Evolutionary conservation across 129 eudicot species (phyloP).

Genomic region (Oenanthe sinensis): DNA sequence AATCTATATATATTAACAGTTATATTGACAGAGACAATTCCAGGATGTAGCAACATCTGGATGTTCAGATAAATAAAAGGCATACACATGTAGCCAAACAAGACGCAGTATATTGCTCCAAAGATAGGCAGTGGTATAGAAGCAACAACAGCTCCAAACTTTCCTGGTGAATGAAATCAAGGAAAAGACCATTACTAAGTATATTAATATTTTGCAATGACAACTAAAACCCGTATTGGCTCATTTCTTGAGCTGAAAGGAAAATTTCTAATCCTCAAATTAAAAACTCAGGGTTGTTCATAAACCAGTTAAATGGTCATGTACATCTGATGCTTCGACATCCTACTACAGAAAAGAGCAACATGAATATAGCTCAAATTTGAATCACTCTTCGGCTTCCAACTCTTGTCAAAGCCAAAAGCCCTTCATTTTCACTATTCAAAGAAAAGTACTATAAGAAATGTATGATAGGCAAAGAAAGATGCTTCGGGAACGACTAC

Average conservation of each 20-base stretch:
- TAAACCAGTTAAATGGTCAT: neutral
- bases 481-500: neutral
- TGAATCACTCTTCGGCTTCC: conserved; percentile 96
- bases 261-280: neutral
- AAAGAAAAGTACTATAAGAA: neutral
- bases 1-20: too few relatives aligned
- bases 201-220: neutral
- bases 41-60: neutral
- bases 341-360: conserved; percentile 80
- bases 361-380: conserved; percentile 79
- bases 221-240: neutral
- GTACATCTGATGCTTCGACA: neutral
- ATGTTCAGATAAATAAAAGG: neutral
- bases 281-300: neutral
- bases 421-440: conserved; percentile 80
- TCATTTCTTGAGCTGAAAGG: neutral
- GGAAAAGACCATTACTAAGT: neutral
- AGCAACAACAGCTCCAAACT: conserved; percentile 88
- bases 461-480: conserved; percentile 1
- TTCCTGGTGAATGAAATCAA: conserved; percentile 38
- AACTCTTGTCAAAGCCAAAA: conserved; percentile 72
- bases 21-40: neutral
- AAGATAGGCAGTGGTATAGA: conserved; percentile 84
- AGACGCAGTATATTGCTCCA: conserved; percentile 87
- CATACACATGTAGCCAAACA: conserved; percentile 84